Evolutionary conservation across 768 basidiomycete genomes (phyloP).

Genomic region (Russula sp.): DNA sequence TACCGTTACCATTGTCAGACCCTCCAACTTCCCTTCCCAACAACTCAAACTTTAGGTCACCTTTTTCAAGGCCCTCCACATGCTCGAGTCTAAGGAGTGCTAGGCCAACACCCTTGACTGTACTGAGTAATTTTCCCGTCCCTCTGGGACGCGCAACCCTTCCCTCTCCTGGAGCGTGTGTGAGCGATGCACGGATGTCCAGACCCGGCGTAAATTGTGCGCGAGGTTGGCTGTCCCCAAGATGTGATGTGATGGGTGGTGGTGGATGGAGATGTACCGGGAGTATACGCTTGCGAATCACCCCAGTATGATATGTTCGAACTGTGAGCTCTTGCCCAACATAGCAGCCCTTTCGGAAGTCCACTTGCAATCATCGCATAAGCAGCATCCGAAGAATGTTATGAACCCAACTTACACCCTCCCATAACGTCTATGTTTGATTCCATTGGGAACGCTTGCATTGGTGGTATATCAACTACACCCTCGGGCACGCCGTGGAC

Average conservation of each 20-base stretch:
- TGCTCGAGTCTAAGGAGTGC: constrained; percentile 79
- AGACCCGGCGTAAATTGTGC: constrained; percentile 15
- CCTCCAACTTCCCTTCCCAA: constrained; percentile 21
- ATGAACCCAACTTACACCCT: constrained; percentile 54
- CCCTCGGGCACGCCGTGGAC: constrained; percentile 87
- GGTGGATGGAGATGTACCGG: constrained; percentile 56
- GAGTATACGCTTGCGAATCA: constrained; percentile 81
- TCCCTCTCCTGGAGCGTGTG: constrained; percentile 24
- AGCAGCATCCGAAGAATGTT: constrained; percentile 3
- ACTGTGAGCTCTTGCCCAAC: constrained; percentile 97
- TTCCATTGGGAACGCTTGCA: constrained; percentile 86
- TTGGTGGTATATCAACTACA: constrained; percentile 60
- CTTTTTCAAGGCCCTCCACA: constrained; percentile 45
- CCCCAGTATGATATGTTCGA: constrained; percentile 91
- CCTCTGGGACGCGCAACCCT: constrained; percentile 54
- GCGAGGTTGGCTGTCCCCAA: not conserved
- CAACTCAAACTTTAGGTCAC: constrained; percentile 37
- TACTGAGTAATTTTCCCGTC: constrained; percentile 66
- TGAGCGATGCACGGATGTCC: constrained; percentile 28
- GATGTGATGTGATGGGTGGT: not conserved
- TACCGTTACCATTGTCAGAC: constrained; percentile 26
- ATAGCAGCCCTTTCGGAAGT: constrained; percentile 97
- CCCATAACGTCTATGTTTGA: constrained; percentile 94
- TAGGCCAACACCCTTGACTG: constrained; percentile 53
- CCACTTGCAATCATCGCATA: constrained; percentile 45